Evolutionary conservation across 805 yeast species (phyloP), one percentile per base, ranked within the genome.

Genomic region (Pichia exigua): DNA sequence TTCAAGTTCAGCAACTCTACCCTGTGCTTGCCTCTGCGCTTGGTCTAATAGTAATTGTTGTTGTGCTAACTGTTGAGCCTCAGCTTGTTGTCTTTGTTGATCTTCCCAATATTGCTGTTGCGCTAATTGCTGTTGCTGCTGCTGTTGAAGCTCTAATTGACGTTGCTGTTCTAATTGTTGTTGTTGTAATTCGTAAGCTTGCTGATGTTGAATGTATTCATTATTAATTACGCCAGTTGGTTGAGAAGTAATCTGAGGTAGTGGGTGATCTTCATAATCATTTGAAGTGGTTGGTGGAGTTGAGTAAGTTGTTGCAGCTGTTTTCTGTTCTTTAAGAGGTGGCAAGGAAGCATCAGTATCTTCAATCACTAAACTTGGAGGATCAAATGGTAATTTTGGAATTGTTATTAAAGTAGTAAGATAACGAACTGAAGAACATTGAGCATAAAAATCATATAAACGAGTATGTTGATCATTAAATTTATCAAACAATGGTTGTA

Each of bases 401-500:
- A 87, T 82, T 1, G 89, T 83, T 45, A 91, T 84, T 64, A 91
- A 76, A 38, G 91, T 79, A 2, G 95, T 81, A 61, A 91, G 75
- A 61, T 83, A 88, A 64, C 85, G 85, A 55, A 92, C 80, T 0
- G 92, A 80, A 8, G 92, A 85, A 65, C 96, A 89, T 61, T 91
- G 97, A 26, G 92, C 87, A 69, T 87, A 92, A 59, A 92, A 89
- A 59, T 87, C 92, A 62, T 82, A 81, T 48, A 92, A 70, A 48
- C 85, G 72, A 49, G 77, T 71, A 59, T 82, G 85, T 65, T 89
- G 95, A 20, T 83, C 73, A 57, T 76, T 75, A 62, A 83, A 92
- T 48, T 92, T 74, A 40, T 82, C 82, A 56, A 82, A 74, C 56
- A 92, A 73, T 3, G 94, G 92, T 57, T 77, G 78, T 56, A 92